Conservation (phyloP, 164 flowering plant species). For the Houttuynia cordata region DNA sequence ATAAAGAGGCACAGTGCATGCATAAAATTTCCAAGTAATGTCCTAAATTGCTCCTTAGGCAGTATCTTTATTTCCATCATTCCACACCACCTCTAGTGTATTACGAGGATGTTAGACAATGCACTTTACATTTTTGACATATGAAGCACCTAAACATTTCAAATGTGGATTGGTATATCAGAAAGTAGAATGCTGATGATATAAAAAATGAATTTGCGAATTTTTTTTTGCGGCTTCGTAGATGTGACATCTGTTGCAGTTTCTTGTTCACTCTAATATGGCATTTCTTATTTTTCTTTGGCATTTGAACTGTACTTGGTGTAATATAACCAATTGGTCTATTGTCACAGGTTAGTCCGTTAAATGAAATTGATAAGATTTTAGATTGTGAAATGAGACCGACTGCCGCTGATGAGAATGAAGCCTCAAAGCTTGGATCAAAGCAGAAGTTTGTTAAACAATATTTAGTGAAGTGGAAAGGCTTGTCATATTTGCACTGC, state of each 20-base stretch:
- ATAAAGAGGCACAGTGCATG: too few relatives aligned
- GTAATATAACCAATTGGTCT: constrained; percentile 3
- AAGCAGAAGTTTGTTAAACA: constrained; percentile 91
- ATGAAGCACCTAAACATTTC: too few relatives aligned
- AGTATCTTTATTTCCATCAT: too few relatives aligned
- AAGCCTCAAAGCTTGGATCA: constrained; percentile 68
- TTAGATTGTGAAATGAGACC: constrained; percentile 94
- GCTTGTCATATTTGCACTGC: constrained; percentile 89
- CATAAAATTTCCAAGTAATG: too few relatives aligned
- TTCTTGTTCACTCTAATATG: not conserved
- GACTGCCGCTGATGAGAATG: constrained; percentile 59
- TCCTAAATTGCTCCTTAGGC: too few relatives aligned
- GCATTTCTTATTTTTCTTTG: not conserved
- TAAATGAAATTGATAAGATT: constrained; percentile 90
- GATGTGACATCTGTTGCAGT: too few relatives aligned
- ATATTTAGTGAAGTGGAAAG: constrained; percentile 98
- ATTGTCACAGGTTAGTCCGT: constrained; percentile 68
- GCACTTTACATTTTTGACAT: too few relatives aligned
- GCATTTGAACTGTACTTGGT: not conserved
- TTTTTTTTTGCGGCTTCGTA: not conserved
- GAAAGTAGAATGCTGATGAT: too few relatives aligned
- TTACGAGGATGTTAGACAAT: too few relatives aligned
- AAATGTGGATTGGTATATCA: too few relatives aligned
- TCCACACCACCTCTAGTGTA: too few relatives aligned
- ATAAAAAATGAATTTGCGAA: too few relatives aligned